Conservation (phyloP, 768 basidiomycete genomes). For the Trametes elegans region DNA sequence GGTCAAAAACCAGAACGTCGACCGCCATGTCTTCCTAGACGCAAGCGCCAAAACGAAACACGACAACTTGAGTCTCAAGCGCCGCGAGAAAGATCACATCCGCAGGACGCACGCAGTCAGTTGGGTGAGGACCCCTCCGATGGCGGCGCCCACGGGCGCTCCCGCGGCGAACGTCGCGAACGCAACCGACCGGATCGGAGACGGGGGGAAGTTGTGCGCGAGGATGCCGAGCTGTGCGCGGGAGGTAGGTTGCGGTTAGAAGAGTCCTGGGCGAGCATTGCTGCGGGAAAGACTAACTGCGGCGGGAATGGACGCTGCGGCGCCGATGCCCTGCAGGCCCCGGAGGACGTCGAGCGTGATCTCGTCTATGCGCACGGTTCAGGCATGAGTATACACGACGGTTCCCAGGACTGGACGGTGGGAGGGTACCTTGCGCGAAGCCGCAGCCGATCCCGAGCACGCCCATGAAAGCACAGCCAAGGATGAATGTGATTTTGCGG, state of each 20-base stretch:
- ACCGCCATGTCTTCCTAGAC: slow-evolving; percentile 56
- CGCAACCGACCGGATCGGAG: slow-evolving; percentile 67
- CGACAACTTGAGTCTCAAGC: no score
- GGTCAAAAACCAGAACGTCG: slow-evolving; percentile 57
- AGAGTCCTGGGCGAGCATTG: neutral
- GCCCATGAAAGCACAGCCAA: slow-evolving; percentile 53
- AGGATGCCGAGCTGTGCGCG: slow-evolving; percentile 67
- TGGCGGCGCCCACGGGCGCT: slow-evolving; percentile 73
- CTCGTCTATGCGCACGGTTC: slow-evolving; percentile 46
- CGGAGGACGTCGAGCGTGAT: slow-evolving; percentile 68
- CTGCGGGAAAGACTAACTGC: slow-evolving; percentile 48
- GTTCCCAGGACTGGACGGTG: neutral
- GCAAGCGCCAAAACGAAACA: no score
- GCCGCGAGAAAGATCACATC: no score
- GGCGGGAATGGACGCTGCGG: slow-evolving; percentile 73
- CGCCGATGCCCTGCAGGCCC: slow-evolving; percentile 78
- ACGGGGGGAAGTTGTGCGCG: slow-evolving; percentile 72
- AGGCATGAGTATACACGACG: neutral
- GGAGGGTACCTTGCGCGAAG: slow-evolving; percentile 50
- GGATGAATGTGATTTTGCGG: slow-evolving; percentile 62
- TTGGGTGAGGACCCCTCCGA: slow-evolving; percentile 73
- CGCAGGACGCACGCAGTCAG: slow-evolving; percentile 39
- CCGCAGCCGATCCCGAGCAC: slow-evolving; percentile 63
- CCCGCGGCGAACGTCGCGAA: slow-evolving; percentile 83
- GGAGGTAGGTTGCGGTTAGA: neutral